These are phyloP conservation scores for Nowakowskiella sp. DNA, from an alignment of 192 early-diverging fungal genomes.

Conservation along the genomic window DNA sequence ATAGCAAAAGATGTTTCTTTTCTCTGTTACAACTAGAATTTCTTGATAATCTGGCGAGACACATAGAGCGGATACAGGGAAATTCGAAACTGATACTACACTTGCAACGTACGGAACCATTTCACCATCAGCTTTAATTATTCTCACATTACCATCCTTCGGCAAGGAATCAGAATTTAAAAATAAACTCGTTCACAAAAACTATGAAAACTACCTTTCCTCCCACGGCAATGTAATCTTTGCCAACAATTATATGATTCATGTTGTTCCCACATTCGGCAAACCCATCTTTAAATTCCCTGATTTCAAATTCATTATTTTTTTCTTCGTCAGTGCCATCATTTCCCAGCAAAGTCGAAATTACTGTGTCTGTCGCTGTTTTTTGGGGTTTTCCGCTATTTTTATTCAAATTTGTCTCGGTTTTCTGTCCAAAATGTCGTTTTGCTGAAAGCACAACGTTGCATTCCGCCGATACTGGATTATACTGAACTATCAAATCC, in stretches of 20 bases:
- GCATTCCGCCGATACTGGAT: constrained; percentile 19
- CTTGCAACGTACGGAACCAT: background rate
- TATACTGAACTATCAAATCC: constrained; percentile 24
- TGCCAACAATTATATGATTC: constrained; percentile 17
- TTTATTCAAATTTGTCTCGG: background rate
- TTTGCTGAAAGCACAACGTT: constrained; percentile 12
- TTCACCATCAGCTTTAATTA: constrained; percentile 12
- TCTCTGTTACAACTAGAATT: constrained; percentile 14
- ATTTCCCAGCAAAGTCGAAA: no score
- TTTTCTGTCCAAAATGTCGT: no score
- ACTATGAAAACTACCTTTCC: constrained; percentile 25
- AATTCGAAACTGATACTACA: background rate
- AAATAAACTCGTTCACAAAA: background rate
- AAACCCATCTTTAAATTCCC: constrained; percentile 8
- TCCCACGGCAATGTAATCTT: constrained; percentile 23
- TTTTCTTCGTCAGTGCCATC: constrained; percentile 4
- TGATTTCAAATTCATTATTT: constrained; percentile 8
- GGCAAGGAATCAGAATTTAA: background rate
- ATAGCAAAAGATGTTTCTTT: constrained; percentile 15
- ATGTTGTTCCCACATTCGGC: constrained; percentile 10
- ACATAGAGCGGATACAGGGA: constrained; percentile 1
- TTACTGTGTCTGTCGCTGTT: no score
- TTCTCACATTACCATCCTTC: constrained; percentile 35
- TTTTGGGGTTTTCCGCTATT: constrained; percentile 5
- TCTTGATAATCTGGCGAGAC: constrained; percentile 34